phyloP scores from a whole-genome alignment of 345 rosid genomes.

The Eucalyptus leucophloia region DNA sequence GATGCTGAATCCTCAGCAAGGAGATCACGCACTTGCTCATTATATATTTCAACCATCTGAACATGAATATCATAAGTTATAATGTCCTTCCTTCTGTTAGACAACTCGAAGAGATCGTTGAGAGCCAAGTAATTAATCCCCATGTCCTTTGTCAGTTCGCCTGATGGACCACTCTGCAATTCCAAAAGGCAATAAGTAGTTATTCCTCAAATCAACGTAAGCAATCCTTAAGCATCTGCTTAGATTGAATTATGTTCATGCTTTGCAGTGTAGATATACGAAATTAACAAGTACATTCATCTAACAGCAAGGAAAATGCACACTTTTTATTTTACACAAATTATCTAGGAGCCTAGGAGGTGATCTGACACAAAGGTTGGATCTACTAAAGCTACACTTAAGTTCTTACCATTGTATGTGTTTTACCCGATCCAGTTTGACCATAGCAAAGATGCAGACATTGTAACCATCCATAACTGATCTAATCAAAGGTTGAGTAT shows the following conservation, averaged over 20 bases:
- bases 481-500: no score
- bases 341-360: neutral
- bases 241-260: neutral
- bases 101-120: conserved; percentile 61
- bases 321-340: neutral
- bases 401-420: conserved; percentile 77
- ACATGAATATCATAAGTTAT: conserved; percentile 55
- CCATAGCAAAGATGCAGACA: conserved; percentile 97
- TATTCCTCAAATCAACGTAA: neutral
- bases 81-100: conserved; percentile 46
- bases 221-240: neutral
- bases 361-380: neutral
- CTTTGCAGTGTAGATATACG: neutral
- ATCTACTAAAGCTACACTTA: neutral
- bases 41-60: conserved; percentile 29
- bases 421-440: conserved; percentile 95
- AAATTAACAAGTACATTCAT: neutral
- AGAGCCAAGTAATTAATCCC: conserved; percentile 87
- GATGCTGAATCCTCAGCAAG: conserved; percentile 53
- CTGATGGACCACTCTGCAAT: conserved; percentile 72
- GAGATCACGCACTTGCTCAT: conserved; percentile 78
- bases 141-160: conserved; percentile 38
- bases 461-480: conserved; percentile 99
- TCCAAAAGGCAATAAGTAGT: neutral
- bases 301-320: neutral